phyloP scores from a whole-genome alignment of 225 moss, liverwort and hornwort genomes.

The Bryoerythrophyllum caledonicum region DNA sequence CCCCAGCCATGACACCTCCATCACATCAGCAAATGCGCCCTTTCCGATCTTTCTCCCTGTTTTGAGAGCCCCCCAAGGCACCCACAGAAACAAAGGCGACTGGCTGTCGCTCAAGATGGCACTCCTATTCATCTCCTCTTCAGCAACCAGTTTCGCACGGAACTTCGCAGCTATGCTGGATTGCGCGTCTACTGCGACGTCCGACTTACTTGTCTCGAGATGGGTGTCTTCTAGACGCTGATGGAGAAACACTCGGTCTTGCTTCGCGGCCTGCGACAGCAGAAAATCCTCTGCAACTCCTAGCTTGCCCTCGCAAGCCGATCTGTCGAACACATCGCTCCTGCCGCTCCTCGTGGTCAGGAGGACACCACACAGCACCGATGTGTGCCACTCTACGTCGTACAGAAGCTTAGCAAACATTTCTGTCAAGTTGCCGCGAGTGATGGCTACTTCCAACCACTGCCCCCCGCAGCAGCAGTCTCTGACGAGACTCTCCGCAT shows the following conservation, averaged over 20 bases:
- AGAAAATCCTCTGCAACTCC: background rate
- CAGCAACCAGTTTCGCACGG: conserved; percentile 17
- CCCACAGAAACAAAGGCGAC: background rate
- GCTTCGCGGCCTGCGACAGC: background rate
- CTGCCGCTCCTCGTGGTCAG: background rate
- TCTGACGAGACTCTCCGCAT: conserved; percentile 13
- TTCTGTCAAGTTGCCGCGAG: conserved; percentile 20
- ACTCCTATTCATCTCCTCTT: conserved; percentile 1
- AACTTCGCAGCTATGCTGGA: conserved; percentile 2
- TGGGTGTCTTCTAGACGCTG: background rate
- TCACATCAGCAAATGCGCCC: background rate
- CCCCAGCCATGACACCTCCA: background rate
- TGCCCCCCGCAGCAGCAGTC: conserved; percentile 21
- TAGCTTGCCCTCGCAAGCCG: conserved; percentile 23
- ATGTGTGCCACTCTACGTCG: conserved; percentile 23
- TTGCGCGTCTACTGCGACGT: too few species aligned
- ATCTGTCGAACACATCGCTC: background rate
- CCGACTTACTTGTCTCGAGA: background rate
- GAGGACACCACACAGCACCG: conserved; percentile 16
- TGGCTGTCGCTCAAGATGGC: background rate
- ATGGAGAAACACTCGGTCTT: conserved; percentile 9
- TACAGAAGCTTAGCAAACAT: conserved; percentile 6
- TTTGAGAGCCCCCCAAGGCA: background rate
- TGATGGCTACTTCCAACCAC: conserved; percentile 25
- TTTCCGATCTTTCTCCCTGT: background rate